phyloP scores from a whole-genome alignment of 2,329 filamentous ascomycete species.

The Aureobasidium namibiae region DNA sequence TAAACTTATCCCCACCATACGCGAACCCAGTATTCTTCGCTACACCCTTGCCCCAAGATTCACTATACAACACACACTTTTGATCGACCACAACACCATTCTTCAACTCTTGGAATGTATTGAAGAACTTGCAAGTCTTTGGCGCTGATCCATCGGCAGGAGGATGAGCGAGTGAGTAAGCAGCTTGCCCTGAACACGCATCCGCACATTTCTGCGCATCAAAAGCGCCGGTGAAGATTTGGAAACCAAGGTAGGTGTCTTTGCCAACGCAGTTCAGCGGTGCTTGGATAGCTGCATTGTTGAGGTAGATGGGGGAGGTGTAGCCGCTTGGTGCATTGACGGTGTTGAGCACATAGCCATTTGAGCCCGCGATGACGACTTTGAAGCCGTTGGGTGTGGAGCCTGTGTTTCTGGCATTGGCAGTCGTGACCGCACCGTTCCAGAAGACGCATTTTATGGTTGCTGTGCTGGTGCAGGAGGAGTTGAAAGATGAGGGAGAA shows the following conservation, averaged over 20 bases:
- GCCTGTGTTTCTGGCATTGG: slow-evolving; percentile 27
- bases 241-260: slow-evolving; percentile 22
- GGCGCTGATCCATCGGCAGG: neutral
- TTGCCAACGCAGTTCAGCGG: slow-evolving; percentile 20
- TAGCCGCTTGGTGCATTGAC: slow-evolving; percentile 12
- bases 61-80: slow-evolving; percentile 31
- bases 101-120: slow-evolving; percentile 31
- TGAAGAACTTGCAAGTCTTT: slow-evolving; percentile 24
- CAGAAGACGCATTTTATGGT: slow-evolving; percentile 29
- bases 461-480: neutral
- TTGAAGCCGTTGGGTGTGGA: slow-evolving; percentile 22
- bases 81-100: slow-evolving; percentile 29
- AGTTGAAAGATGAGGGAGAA: neutral
- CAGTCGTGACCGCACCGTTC: slow-evolving; percentile 21
- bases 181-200: slow-evolving; percentile 18
- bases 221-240: slow-evolving; percentile 17
- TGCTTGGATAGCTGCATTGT: slow-evolving; percentile 20
- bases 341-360: slow-evolving; percentile 9
- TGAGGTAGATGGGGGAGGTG: slow-evolving; percentile 13
- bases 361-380: slow-evolving; percentile 14
- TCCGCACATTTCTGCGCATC: slow-evolving; percentile 7
- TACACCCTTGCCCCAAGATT: slow-evolving; percentile 16
- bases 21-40: slow-evolving; percentile 16
- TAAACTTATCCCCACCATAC: neutral
- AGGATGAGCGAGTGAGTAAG: neutral